A percentile compares a stretch with the other conserved stretches of the same genome.
Evolutionary conservation across 2,329 filamentous ascomycete species (phyloP).

Genomic region (Aspergillus sp.): DNA sequence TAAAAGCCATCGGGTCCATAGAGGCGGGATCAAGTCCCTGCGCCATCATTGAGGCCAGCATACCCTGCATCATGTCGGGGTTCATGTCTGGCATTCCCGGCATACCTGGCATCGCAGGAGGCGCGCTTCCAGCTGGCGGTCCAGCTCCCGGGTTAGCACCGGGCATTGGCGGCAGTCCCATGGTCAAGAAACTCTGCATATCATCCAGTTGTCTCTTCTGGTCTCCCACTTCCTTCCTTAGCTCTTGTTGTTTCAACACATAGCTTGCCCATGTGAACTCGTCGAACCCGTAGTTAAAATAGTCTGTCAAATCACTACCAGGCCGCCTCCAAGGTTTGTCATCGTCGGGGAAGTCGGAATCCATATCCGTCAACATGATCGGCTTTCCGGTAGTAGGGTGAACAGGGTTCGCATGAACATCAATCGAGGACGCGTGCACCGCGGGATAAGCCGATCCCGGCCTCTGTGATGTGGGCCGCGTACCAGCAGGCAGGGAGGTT

Average conservation of each 20-base stretch:
- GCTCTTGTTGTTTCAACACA: slow-evolving; percentile 80
- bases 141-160: slow-evolving; percentile 35
- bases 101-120: slow-evolving; percentile 42
- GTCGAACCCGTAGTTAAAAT: slow-evolving; percentile 99
- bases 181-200: slow-evolving; percentile 64
- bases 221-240: slow-evolving; percentile 76
- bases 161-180: slow-evolving; percentile 55
- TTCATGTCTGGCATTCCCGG: slow-evolving; percentile 56
- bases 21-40: slow-evolving; percentile 58
- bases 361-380: slow-evolving; percentile 78
- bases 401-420: slow-evolving; percentile 80
- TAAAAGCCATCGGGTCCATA: slow-evolving; percentile 60
- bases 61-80: slow-evolving; percentile 63
- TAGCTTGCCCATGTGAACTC: slow-evolving; percentile 98
- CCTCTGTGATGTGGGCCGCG: slow-evolving; percentile 51
- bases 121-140: slow-evolving; percentile 31
- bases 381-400: slow-evolving; percentile 78
- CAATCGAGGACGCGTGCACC: slow-evolving; percentile 75
- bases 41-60: slow-evolving; percentile 60
- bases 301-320: slow-evolving; percentile 92
- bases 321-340: slow-evolving; percentile 96
- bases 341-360: slow-evolving; percentile 73
- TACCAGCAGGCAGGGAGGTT: slow-evolving; percentile 35
- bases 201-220: slow-evolving; percentile 74
- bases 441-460: slow-evolving; percentile 69